A percentile compares a stretch with the other conserved stretches of the same genome.
Conservation (phyloP, 306 rosid genomes). For the Macrotyloma uniflorum region DNA sequence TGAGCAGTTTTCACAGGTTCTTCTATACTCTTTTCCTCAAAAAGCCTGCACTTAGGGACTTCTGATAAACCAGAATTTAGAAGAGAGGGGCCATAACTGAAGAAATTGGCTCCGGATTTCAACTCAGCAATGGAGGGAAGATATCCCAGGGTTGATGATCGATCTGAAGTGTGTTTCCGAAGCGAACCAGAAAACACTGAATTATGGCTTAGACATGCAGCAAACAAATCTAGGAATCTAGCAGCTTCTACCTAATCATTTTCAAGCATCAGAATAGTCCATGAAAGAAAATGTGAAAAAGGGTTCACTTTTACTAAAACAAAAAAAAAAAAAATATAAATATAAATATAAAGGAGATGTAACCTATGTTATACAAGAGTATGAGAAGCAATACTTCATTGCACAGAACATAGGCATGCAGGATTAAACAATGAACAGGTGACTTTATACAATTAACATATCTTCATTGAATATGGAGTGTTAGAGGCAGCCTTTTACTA, state of each 20-base stretch:
- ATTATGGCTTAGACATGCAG: slow-evolving; percentile 80
- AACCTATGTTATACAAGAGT: not conserved
- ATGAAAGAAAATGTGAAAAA: slow-evolving; percentile 13
- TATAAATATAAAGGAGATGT: slow-evolving; percentile 3
- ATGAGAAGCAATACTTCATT: slow-evolving; percentile 20
- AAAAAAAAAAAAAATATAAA: too few relatives aligned
- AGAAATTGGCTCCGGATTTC: slow-evolving; percentile 64
- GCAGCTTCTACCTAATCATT: slow-evolving; percentile 71
- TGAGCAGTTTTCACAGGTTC: slow-evolving; percentile 37
- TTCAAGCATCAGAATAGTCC: slow-evolving; percentile 40
- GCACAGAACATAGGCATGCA: not conserved
- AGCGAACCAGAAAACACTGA: slow-evolving; percentile 83
- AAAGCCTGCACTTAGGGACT: slow-evolving; percentile 41
- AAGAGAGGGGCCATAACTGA: slow-evolving; percentile 45
- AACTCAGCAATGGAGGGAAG: slow-evolving; percentile 83
- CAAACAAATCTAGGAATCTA: slow-evolving; percentile 76
- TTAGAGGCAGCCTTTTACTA: too few relatives aligned
- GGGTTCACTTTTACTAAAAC: slow-evolving; percentile 12
- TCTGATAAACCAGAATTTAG: slow-evolving; percentile 49
- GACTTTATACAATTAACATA: slow-evolving; percentile 6
- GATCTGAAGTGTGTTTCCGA: slow-evolving; percentile 57
- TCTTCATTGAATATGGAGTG: not conserved
- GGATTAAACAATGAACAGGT: slow-evolving; percentile 17
- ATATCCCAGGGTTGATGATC: slow-evolving; percentile 66
- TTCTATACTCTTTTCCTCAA: slow-evolving; percentile 54